phyloP scores from a whole-genome alignment of 768 basidiomycete genomes.

The Inosperma sp. region DNA sequence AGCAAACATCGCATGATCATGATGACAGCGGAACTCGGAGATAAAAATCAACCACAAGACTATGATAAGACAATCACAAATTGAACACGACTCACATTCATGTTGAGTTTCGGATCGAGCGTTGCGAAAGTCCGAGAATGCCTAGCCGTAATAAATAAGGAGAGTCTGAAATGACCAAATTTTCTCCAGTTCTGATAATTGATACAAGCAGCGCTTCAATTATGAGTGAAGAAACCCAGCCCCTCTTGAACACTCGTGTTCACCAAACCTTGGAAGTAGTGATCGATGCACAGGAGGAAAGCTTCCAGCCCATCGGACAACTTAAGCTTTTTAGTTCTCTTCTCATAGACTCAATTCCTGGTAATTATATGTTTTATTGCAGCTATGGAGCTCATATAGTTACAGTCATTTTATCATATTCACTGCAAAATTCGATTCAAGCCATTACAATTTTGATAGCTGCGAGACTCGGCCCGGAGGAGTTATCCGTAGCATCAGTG shows the following conservation, averaged over 20 bases:
- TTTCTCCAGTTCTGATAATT: slow-evolving; percentile 1
- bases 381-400: not conserved
- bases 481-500: slow-evolving; percentile 68
- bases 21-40: not conserved
- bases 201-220: not conserved
- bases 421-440: slow-evolving; percentile 71
- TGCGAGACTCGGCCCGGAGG: slow-evolving; percentile 63
- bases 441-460: slow-evolving; percentile 58
- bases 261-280: not conserved
- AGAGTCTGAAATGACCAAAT: not conserved
- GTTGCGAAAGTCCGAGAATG: not conserved
- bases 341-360: slow-evolving; percentile 54
- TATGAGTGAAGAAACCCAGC: slow-evolving; percentile 3
- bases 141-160: not conserved
- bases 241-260: not conserved
- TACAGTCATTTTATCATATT: slow-evolving; percentile 64
- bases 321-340: slow-evolving; percentile 44
- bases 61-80: slow-evolving; percentile 1
- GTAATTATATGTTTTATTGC: slow-evolving; percentile 24
- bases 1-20: not conserved
- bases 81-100: slow-evolving; percentile 1
- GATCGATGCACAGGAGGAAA: not conserved
- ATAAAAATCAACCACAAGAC: not conserved
- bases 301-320: slow-evolving; percentile 7
- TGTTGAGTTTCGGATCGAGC: not conserved